Percentiles rank a stretch among this genome's conserved stretches.
Evolutionary conservation across 2,329 filamentous ascomycete genomes (phyloP).

Genomic region (Sporothrix luriei): DNA sequence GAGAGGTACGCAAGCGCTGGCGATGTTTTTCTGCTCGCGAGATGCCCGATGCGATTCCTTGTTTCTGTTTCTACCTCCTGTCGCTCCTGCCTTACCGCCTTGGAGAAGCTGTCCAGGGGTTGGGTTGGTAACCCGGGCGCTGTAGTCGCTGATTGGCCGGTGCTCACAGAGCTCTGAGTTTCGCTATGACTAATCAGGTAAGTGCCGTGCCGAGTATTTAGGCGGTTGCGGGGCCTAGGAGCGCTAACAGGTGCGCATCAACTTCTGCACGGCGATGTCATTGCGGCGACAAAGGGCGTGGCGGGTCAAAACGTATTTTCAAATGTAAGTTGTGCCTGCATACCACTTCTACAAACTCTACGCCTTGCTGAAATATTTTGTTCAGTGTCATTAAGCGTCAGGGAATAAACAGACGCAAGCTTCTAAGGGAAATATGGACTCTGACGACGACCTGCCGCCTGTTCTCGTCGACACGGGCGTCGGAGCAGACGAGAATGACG

Average conservation of each 20-base stretch:
- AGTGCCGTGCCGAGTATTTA: conserved; percentile 16
- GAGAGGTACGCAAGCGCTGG: conserved; percentile 25
- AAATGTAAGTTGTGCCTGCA: not conserved
- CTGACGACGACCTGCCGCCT: conserved; percentile 64
- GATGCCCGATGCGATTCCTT: not conserved
- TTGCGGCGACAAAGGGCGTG: conserved; percentile 26
- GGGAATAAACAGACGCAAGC: not conserved
- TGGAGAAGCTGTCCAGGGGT: conserved; percentile 27
- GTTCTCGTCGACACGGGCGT: conserved; percentile 60
- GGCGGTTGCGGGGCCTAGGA: conserved; percentile 9
- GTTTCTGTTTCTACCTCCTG: conserved; percentile 7
- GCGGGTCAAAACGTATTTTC: conserved; percentile 1
- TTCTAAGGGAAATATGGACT: conserved; percentile 52
- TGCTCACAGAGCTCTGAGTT: conserved; percentile 17
- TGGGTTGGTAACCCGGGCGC: conserved; percentile 21
- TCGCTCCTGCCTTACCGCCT: conserved; percentile 21
- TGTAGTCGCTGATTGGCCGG: conserved; percentile 22
- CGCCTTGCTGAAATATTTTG: not conserved
- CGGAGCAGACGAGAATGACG: conserved; percentile 41
- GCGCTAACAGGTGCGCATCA: not conserved
- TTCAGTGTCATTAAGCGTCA: not conserved
- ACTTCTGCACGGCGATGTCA: conserved; percentile 17
- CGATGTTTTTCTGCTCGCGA: conserved; percentile 15
- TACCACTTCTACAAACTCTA: not conserved
- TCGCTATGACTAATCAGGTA: conserved; percentile 28